A percentile compares a stretch with the other conserved stretches of the same genome.
phyloP scores from a whole-genome alignment of 306 rosid genomes.

The Vigna unguiculata region DNA sequence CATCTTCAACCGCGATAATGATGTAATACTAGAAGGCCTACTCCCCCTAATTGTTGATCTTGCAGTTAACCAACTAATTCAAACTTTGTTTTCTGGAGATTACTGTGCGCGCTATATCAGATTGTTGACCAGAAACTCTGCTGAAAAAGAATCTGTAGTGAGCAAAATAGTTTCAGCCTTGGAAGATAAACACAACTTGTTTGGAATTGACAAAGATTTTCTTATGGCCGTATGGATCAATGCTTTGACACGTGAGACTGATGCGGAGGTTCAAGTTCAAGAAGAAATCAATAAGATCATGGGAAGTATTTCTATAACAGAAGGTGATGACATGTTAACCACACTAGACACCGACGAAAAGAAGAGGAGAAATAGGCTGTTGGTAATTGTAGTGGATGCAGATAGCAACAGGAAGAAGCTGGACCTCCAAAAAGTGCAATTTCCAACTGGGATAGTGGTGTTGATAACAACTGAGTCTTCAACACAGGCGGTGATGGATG shows the following conservation, averaged over 20 bases:
- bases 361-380: not conserved
- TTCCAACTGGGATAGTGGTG: not conserved
- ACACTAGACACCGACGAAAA: not conserved
- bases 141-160: not conserved
- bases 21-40: not conserved
- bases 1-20: not conserved
- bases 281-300: not conserved
- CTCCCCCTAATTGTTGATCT: conserved; percentile 27
- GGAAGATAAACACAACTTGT: not conserved
- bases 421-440: not conserved
- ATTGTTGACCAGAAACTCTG: not conserved
- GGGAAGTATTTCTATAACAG: not conserved
- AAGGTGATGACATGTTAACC: not conserved
- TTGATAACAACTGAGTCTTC: conserved; percentile 11
- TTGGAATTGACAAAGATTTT: conserved; percentile 18
- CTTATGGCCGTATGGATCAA: not conserved
- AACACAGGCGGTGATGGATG: not conserved
- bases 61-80: conserved; percentile 33
- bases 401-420: not conserved
- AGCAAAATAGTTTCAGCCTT: not conserved
- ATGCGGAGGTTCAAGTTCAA: conserved; percentile 9
- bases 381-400: conserved; percentile 26
- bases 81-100: not conserved
- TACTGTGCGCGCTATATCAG: not conserved
- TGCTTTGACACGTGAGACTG: not conserved